A percentile compares a stretch with the other conserved stretches of the same genome.
Conservation (phyloP, 2,329 filamentous ascomycete genomes). For the Pyricularia sp. region DNA sequence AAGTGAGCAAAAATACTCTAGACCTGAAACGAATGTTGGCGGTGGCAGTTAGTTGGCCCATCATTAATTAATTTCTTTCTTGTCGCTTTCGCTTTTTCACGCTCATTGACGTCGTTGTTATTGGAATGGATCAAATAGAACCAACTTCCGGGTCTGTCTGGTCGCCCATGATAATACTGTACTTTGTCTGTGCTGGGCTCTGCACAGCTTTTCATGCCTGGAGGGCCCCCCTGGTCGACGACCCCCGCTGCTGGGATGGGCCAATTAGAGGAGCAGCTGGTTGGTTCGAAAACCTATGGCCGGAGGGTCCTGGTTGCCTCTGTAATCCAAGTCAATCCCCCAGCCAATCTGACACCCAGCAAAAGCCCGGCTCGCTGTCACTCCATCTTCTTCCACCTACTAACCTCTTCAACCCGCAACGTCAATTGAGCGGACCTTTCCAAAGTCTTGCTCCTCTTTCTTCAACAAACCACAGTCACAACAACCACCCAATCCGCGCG, state of each 20-base stretch:
- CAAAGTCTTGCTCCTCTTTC: constrained; percentile 3
- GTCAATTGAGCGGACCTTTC: neutral
- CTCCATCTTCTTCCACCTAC: neutral
- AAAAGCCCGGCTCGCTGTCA: neutral
- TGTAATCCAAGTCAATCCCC: neutral
- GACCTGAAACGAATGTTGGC: too few species aligned
- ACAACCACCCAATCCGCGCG: constrained; percentile 12
- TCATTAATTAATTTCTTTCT: neutral
- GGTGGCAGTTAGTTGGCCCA: too few species aligned
- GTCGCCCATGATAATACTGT: neutral
- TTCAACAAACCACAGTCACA: constrained; percentile 6
- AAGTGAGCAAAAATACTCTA: neutral
- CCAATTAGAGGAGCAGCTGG: neutral
- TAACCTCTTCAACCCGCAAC: neutral
- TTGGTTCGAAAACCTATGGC: neutral
- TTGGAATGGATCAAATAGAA: neutral
- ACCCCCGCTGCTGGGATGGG: neutral
- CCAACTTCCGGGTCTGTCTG: neutral
- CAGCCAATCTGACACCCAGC: neutral
- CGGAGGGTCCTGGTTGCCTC: neutral
- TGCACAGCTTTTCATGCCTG: neutral
- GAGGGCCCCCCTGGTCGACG: neutral
- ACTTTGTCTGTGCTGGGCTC: neutral
- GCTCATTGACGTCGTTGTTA: neutral
- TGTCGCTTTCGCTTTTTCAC: neutral